Evolutionary conservation across 2,329 filamentous ascomycete genomes (phyloP).

Genomic region (Coniochaeta ligniaria): DNA sequence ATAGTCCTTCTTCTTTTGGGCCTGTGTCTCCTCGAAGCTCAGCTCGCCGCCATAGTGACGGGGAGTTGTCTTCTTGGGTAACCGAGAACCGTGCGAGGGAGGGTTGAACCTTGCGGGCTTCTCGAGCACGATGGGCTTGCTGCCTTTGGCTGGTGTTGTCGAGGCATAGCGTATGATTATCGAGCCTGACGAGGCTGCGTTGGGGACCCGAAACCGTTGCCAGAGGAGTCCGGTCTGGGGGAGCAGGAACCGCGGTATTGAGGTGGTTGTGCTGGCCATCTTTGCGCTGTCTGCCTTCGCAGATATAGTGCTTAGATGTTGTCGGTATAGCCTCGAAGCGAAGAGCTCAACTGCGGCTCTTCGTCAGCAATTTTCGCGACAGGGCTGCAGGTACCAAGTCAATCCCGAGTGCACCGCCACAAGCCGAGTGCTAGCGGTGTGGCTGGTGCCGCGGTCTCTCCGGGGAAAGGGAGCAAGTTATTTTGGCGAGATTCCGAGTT

Average conservation of each 20-base stretch:
- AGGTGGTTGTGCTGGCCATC: conserved; percentile 38
- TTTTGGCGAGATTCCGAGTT: conserved; percentile 21
- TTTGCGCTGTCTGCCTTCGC: conserved; percentile 4
- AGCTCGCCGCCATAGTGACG: conserved; percentile 70
- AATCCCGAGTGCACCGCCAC: background rate
- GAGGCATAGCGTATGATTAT: conserved; percentile 17
- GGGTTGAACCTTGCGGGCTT: conserved; percentile 88
- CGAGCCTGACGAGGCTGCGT: conserved; percentile 16
- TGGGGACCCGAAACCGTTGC: conserved; percentile 27
- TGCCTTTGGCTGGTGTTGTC: conserved; percentile 10
- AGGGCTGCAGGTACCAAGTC: background rate
- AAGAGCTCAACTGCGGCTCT: background rate
- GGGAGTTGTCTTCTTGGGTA: conserved; percentile 44
- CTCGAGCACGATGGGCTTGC: conserved; percentile 65
- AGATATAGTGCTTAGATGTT: background rate
- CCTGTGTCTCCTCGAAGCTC: conserved; percentile 55
- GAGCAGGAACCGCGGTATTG: conserved; percentile 62
- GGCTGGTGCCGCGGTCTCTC: background rate
- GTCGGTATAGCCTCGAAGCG: background rate
- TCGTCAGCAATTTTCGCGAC: background rate
- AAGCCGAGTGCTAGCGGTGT: background rate
- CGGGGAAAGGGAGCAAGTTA: background rate
- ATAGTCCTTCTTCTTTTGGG: conserved; percentile 66
- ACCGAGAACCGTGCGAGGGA: conserved; percentile 75
- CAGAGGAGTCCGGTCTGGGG: conserved; percentile 53